A percentile compares a stretch with the other conserved stretches of the same genome.
phyloP scores from a whole-genome alignment of 1,139 yeast genomes.

The Hansenula anomala region DNA sequence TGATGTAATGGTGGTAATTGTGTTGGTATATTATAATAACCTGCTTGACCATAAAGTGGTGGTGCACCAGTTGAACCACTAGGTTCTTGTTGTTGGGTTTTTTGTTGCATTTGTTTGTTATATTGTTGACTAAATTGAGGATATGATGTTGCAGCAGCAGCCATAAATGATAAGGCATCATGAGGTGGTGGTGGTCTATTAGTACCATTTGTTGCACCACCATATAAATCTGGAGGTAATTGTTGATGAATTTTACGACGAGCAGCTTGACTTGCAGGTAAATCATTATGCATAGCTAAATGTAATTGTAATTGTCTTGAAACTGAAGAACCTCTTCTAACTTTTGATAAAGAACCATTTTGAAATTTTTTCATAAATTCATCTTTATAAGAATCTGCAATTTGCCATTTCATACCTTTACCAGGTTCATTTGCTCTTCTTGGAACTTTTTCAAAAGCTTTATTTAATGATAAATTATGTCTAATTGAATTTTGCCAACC shows the following conservation, averaged over 20 bases:
- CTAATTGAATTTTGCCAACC: slow-evolving; percentile 95
- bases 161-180: slow-evolving; percentile 5
- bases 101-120: neutral
- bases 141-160: slow-evolving; percentile 3
- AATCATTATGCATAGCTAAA: slow-evolving; percentile 61
- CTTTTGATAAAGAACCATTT: slow-evolving; percentile 66
- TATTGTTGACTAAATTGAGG: slow-evolving; percentile 3
- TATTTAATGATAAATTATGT: slow-evolving; percentile 76
- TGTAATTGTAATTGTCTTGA: slow-evolving; percentile 74
- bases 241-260: slow-evolving; percentile 16
- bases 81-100: slow-evolving; percentile 2
- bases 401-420: slow-evolving; percentile 99
- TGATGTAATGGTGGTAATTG: slow-evolving; percentile 8
- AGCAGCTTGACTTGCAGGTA: slow-evolving; percentile 36
- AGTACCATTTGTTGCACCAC: neutral
- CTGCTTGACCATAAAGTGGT: neutral
- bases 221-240: neutral
- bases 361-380: slow-evolving; percentile 80
- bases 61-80: neutral
- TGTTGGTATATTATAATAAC: slow-evolving; percentile 5
- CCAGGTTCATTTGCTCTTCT: slow-evolving; percentile 96
- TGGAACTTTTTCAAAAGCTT: slow-evolving; percentile 93
- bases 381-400: slow-evolving; percentile 74
- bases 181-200: too few relatives aligned
- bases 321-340: slow-evolving; percentile 76